A percentile compares a stretch with the other conserved stretches of the same genome.
phyloP scores from a whole-genome alignment of 2,329 filamentous ascomycete species.

The Diaporthe sp. region DNA sequence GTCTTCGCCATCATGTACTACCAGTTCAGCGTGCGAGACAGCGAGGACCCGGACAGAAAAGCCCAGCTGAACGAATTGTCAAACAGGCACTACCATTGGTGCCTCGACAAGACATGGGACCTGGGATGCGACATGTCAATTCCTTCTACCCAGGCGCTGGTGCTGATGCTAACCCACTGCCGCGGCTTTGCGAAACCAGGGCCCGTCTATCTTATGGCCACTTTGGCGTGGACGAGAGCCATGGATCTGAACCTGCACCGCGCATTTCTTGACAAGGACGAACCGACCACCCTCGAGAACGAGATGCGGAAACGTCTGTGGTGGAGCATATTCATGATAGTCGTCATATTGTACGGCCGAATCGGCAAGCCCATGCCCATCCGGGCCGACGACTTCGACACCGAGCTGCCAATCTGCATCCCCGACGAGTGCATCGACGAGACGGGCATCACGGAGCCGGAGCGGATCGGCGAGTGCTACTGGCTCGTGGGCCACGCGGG shows the following conservation, averaged over 20 bases:
- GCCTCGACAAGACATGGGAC: conserved; percentile 77
- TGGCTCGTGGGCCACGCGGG: conserved; percentile 77
- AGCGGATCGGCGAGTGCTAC: conserved; percentile 70
- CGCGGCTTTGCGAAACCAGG: conserved; percentile 86
- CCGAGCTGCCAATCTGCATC: conserved; percentile 80
- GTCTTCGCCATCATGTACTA: conserved; percentile 84
- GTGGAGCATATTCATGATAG: conserved; percentile 78
- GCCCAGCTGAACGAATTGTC: conserved; percentile 73
- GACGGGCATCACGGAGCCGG: conserved; percentile 68
- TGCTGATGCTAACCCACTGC: conserved; percentile 79
- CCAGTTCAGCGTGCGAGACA: conserved; percentile 81
- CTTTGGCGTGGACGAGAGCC: conserved; percentile 75
- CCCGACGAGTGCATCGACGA: conserved; percentile 79
- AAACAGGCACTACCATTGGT: conserved; percentile 84
- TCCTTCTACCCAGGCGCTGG: conserved; percentile 79
- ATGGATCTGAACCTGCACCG: conserved; percentile 84
- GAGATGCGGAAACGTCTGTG: conserved; percentile 85
- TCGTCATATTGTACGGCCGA: conserved; percentile 79
- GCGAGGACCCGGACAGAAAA: conserved; percentile 67
- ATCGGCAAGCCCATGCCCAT: conserved; percentile 84
- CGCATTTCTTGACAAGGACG: conserved; percentile 67
- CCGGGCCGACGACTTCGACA: conserved; percentile 81
- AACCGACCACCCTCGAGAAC: conserved; percentile 71
- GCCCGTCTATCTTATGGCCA: conserved; percentile 77
- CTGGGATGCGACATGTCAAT: conserved; percentile 73